Base-by-base conservation (phyloP, 257 asterid species). In the Fraxinus americana region DNA sequence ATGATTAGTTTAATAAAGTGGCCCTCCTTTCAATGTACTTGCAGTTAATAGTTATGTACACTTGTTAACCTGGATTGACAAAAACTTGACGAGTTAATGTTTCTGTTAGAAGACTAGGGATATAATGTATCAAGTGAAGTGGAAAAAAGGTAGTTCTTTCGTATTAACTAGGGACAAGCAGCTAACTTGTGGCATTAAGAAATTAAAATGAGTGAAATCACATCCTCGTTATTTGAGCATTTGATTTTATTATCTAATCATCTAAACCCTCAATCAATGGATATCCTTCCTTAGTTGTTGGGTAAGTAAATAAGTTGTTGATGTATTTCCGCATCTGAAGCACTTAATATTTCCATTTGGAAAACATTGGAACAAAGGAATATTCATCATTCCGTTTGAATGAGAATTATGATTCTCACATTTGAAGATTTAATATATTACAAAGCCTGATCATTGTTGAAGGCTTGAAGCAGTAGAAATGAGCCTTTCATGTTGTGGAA, bases 1-100 rank as follows among this genome's bases (percentile, higher is more conserved):
- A 21, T 71, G 52, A 71, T 41, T n/a, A n/a, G 48, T 16, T 21
- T 7, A 41, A 13, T 45, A 2, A 45, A 45, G 54, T 19, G 54
- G 1, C 54, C 54, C 5, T 45, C n/a, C 54, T 2, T 12, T 45
- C 54, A 3, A 14, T 45, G 19, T 45, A 45, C 19, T 45, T 45
- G 19, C 17, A 11, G 54, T 45, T 7, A 4, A 19, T 19, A 54
- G 63, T 54, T 54, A 54, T 19, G 65, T 9, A 54, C 48, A 25
- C 67, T 19, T 61, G 66, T 52, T 25, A 54, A 35, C 79, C 21
- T 72, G 78, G 21, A 34, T 35, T 75, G 66, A 59, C 36, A 43
- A 10, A 25, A 36, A 19, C 30, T 34, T 61, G 48, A 68, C n/a
- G 45, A 57, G 25, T 59, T 59, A 61, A 75, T 16, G 13, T 27